These are phyloP conservation scores for Trichosporon sp. DNA, from an alignment of 1,284 basidiomycete species.

Conservation along the genomic window DNA sequence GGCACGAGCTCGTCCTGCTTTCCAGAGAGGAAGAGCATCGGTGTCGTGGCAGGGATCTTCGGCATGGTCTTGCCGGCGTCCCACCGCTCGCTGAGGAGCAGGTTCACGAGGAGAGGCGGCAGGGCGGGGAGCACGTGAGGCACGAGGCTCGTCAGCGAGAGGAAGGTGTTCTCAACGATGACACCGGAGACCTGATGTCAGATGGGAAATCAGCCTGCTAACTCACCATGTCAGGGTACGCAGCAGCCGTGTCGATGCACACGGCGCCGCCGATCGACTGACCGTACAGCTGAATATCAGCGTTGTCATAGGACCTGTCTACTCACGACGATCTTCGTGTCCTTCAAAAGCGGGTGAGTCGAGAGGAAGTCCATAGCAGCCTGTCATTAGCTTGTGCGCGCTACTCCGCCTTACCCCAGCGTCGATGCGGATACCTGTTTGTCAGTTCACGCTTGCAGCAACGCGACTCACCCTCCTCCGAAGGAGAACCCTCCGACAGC, in stretches of 20 bases:
- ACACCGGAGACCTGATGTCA: constrained; percentile 61
- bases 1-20: constrained; percentile 81
- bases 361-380: constrained; percentile 73
- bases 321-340: constrained; percentile 59
- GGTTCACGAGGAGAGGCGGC: constrained; percentile 60
- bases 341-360: constrained; percentile 68
- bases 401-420: constrained; percentile 64
- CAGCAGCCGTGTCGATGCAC: constrained; percentile 79
- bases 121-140: constrained; percentile 79
- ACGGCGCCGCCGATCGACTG: constrained; percentile 98
- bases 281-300: constrained; percentile 66
- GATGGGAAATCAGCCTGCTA: neutral
- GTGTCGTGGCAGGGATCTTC: constrained; percentile 68
- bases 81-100: constrained; percentile 69
- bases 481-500: constrained; percentile 75
- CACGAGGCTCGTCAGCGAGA: constrained; percentile 75
- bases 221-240: constrained; percentile 69
- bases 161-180: constrained; percentile 93
- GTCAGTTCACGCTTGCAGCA: constrained; percentile 31
- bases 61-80: constrained; percentile 73
- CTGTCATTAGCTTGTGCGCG: constrained; percentile 40
- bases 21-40: constrained; percentile 84
- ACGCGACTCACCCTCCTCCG: constrained; percentile 67
- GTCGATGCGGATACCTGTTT: constrained; percentile 72
- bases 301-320: neutral